Conservation (phyloP, 73 alveolate genomes). For the Urostyla sp. region DNA sequence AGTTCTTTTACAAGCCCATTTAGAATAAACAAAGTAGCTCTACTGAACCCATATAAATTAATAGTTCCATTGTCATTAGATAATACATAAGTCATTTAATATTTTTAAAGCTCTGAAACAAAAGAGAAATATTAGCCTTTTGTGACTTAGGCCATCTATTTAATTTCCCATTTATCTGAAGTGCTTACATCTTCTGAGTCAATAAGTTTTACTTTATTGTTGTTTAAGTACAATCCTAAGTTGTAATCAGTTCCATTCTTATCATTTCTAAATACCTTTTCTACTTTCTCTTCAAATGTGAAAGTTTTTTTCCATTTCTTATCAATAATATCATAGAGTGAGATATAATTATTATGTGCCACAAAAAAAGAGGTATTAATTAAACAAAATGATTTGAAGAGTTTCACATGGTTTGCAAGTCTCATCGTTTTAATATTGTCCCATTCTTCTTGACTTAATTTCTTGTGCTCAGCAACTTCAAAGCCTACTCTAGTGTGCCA, state of each 20-base stretch:
- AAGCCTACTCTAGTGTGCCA: slow-evolving; percentile 32
- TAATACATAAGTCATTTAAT: not conserved
- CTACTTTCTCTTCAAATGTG: slow-evolving; percentile 25
- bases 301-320: slow-evolving; percentile 37
- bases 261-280: too few species aligned
- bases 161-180: not conserved
- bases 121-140: not conserved
- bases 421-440: not conserved
- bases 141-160: not conserved
- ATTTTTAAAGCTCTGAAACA: not conserved
- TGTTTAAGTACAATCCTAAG: not conserved
- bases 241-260: too few species aligned
- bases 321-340: slow-evolving; percentile 25
- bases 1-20: not conserved
- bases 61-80: not conserved
- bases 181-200: slow-evolving; percentile 1
- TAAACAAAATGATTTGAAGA: slow-evolving; percentile 28
- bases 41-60: slow-evolving; percentile 9
- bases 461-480: slow-evolving; percentile 1
- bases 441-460: slow-evolving; percentile 3
- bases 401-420: not conserved
- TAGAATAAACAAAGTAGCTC: not conserved
- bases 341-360: slow-evolving; percentile 24
- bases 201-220: not conserved
- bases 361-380: slow-evolving; percentile 42